Base-by-base conservation (phyloP, 371 early-diverging fungal genomes). In the Circinella minor region DNA sequence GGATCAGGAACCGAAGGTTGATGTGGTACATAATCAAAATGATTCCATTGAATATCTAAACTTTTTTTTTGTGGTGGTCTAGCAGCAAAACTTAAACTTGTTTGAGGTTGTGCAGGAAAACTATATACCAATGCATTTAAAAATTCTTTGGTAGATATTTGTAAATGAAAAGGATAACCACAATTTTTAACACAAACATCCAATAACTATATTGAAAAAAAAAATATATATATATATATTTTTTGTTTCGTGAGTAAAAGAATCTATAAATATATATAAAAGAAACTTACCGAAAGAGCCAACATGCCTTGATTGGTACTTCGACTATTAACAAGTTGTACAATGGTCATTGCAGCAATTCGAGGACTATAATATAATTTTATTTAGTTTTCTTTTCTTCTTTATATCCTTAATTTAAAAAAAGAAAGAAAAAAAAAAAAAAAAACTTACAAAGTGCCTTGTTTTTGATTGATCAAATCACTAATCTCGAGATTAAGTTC, bases 161-260 rank as follows among this genome's bases (percentile, higher is more conserved):
- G 96, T 70, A 96, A 84, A 72, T 99, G 98, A 74, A 99, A 97
- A 4, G 99, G 92, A 77, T 97, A 95, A 0, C 98, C 98, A 77
- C 98, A 98, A 80, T 99, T 98, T 81, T 98, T 98, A 68, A 97
- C 95, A 75, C 96, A 95, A 69, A 92, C 92, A 81, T 99, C 99
- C 66, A 99, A 86, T 6, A 98, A 89, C 94, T 94, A 66, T 8
- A 55, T n/a, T n/a, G n/a, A n/a, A n/a, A n/a, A n/a, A n/a, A n/a
- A n/a, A n/a, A n/a, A n/a, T n/a, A n/a, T n/a, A n/a, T n/a, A n/a
- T n/a, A n/a, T n/a, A n/a, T n/a, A n/a, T n/a, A n/a, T n/a, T n/a
- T n/a, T n/a, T n/a, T n/a, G n/a, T n/a, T n/a, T n/a, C n/a, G n/a
- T n/a, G n/a, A n/a, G n/a, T n/a, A n/a, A n/a, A n/a, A n/a, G n/a